A percentile compares a stretch with the other conserved stretches of the same genome.
phyloP scores from a whole-genome alignment of 1,284 basidiomycete species.

The Leccinum variabile region DNA sequence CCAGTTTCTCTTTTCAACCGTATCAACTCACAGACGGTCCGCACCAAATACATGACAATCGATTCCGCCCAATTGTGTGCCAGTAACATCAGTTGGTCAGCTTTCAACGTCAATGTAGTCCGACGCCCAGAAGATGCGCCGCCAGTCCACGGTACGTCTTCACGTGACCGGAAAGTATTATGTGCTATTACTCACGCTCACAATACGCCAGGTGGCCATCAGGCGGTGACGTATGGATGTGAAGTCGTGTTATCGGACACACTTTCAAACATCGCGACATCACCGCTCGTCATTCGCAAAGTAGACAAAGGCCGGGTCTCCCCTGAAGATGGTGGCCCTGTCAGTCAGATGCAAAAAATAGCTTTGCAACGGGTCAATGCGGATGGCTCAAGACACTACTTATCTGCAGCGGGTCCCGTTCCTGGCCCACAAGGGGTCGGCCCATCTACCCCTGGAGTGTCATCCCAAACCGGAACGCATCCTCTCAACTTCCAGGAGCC shows the following conservation, averaged over 20 bases:
- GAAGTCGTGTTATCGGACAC: slow-evolving; percentile 85
- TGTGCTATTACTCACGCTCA: slow-evolving; percentile 41
- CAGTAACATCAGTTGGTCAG: slow-evolving; percentile 86
- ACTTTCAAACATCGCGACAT: slow-evolving; percentile 79
- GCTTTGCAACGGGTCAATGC: slow-evolving; percentile 83
- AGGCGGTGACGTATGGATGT: slow-evolving; percentile 89
- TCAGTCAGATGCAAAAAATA: slow-evolving; percentile 96
- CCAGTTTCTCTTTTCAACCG: slow-evolving; percentile 96
- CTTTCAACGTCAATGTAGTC: slow-evolving; percentile 88
- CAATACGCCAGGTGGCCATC: slow-evolving; percentile 55
- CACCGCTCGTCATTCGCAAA: slow-evolving; percentile 88
- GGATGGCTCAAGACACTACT: slow-evolving; percentile 77
- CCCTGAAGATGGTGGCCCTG: slow-evolving; percentile 82
- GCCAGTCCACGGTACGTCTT: slow-evolving; percentile 54
- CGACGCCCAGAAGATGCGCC: slow-evolving; percentile 60
- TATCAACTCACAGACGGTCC: slow-evolving; percentile 95
- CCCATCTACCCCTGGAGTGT: slow-evolving; percentile 65
- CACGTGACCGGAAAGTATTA: slow-evolving; percentile 50
- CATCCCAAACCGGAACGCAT: slow-evolving; percentile 75
- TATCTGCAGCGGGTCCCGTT: slow-evolving; percentile 81
- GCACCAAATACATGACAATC: slow-evolving; percentile 95
- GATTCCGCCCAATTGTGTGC: slow-evolving; percentile 83
- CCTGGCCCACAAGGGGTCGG: slow-evolving; percentile 68
- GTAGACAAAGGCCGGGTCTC: slow-evolving; percentile 89
- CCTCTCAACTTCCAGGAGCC: slow-evolving; percentile 76